Conservation (phyloP, 73 alveolate species). For the Blepharisma japonicum region DNA sequence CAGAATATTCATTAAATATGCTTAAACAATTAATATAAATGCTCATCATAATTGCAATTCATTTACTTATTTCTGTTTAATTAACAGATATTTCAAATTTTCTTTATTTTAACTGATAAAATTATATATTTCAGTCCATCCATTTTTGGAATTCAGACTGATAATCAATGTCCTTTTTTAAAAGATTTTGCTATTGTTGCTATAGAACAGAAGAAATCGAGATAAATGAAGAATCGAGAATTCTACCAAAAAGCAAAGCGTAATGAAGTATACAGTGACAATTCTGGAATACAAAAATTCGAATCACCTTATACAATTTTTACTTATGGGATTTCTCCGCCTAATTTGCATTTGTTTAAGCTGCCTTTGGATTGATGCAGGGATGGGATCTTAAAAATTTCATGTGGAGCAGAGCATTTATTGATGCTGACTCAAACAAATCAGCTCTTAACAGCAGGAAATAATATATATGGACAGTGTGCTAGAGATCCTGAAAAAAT, state of each 20-base stretch:
- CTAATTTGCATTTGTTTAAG: not conserved
- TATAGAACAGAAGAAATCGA: not conserved
- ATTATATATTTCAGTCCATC: no score
- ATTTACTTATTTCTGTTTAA: no score
- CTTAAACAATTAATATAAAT: no score
- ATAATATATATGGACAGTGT: slow-evolving; percentile 22
- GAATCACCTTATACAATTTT: slow-evolving; percentile 1
- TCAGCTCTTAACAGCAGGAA: not conserved
- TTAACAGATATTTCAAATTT: no score
- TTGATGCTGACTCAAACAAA: not conserved
- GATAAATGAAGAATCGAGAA: not conserved
- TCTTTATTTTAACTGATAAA: no score
- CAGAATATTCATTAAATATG: no score
- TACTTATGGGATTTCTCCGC: not conserved
- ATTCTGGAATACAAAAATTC: not conserved
- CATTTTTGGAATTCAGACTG: no score
- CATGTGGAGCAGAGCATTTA: slow-evolving; percentile 18
- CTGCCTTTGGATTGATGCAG: not conserved
- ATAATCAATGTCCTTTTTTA: no score
- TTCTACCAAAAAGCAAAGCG: not conserved
- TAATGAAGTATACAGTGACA: not conserved
- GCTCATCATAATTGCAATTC: no score
- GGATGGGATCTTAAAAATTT: not conserved
- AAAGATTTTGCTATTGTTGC: slow-evolving; percentile 1
- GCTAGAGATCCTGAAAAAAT: not conserved